Evolutionary conservation across 1,284 basidiomycete species (phyloP).

Genomic region (Melampsora abietis-canadensis): DNA sequence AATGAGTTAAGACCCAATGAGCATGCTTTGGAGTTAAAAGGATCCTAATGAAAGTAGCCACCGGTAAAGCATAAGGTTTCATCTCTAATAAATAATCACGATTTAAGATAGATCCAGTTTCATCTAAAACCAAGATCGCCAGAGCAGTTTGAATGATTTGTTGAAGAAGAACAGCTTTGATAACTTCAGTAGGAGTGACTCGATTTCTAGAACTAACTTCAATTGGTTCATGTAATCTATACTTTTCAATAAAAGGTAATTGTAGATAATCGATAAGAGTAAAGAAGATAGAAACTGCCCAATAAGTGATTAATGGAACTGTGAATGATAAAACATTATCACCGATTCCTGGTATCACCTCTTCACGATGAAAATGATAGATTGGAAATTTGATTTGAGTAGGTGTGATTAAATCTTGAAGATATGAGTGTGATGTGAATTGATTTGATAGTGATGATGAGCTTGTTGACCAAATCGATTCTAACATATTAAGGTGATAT

Average conservation of each 20-base stretch:
- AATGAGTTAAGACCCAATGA: conserved; percentile 53
- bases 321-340: conserved; percentile 73
- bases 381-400: conserved; percentile 44
- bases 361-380: conserved; percentile 60
- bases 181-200: conserved; percentile 67
- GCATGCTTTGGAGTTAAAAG: conserved; percentile 47
- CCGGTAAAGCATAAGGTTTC: conserved; percentile 22
- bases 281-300: conserved; percentile 76
- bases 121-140: conserved; percentile 68
- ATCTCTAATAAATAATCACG: conserved; percentile 59
- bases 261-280: conserved; percentile 67
- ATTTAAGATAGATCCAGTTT: conserved; percentile 55
- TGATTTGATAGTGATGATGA: not conserved
- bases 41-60: conserved; percentile 19
- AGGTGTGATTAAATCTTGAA: not conserved
- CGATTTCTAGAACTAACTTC: conserved; percentile 76
- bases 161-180: conserved; percentile 76
- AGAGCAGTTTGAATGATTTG: conserved; percentile 78
- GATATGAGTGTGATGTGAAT: not conserved
- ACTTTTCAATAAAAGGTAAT: conserved; percentile 75
- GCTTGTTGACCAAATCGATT: not conserved
- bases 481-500: not conserved
- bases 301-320: conserved; percentile 80
- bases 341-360: conserved; percentile 63
- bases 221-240: conserved; percentile 80